Percentiles rank a stretch among this genome's conserved stretches.
These are phyloP conservation scores for Moringa oleifera DNA, from an alignment of 345 rosid genomes.

Conservation along the genomic window DNA sequence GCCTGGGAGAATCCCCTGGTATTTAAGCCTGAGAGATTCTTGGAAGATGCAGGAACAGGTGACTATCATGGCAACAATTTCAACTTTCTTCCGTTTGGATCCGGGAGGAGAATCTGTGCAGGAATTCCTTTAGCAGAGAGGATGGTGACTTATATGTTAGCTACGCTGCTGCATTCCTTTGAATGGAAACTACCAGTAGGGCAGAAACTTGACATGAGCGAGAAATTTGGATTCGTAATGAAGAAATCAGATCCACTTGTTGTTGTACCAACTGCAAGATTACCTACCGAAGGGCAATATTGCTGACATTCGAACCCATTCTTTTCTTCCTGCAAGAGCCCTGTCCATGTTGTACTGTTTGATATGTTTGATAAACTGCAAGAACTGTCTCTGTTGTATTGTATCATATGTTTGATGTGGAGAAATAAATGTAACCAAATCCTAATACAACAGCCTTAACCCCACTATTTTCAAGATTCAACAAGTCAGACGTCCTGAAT, in stretches of 20 bases:
- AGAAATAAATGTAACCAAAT: too few species aligned
- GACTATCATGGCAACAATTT: constrained; percentile 7
- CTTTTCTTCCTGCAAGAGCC: too few species aligned
- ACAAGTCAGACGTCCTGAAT: too few species aligned
- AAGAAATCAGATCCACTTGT: constrained; percentile 5
- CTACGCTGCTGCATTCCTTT: constrained; percentile 10
- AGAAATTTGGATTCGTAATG: constrained; percentile 15
- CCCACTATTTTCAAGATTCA: too few species aligned
- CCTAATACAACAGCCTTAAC: too few species aligned
- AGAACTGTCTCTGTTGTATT: too few species aligned
- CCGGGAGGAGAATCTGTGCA: constrained; percentile 22
- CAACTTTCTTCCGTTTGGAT: constrained; percentile 19
- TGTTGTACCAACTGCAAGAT: constrained; percentile 6
- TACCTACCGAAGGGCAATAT: neutral
- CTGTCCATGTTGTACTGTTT: too few species aligned
- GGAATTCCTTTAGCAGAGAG: constrained; percentile 17
- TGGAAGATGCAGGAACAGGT: constrained; percentile 1
- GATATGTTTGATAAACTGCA: too few species aligned
- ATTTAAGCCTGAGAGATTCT: constrained; percentile 20
- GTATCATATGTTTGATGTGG: too few species aligned
- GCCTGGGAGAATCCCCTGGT: constrained; percentile 7
- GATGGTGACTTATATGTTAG: constrained; percentile 5
- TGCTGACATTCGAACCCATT: too few species aligned
- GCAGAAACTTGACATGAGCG: neutral
- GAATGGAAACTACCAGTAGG: constrained; percentile 10